Evolutionary conservation across 2,329 filamentous ascomycete genomes (phyloP), one percentile per base, ranked within the genome.

Genomic region (Fusarium kyushuense): DNA sequence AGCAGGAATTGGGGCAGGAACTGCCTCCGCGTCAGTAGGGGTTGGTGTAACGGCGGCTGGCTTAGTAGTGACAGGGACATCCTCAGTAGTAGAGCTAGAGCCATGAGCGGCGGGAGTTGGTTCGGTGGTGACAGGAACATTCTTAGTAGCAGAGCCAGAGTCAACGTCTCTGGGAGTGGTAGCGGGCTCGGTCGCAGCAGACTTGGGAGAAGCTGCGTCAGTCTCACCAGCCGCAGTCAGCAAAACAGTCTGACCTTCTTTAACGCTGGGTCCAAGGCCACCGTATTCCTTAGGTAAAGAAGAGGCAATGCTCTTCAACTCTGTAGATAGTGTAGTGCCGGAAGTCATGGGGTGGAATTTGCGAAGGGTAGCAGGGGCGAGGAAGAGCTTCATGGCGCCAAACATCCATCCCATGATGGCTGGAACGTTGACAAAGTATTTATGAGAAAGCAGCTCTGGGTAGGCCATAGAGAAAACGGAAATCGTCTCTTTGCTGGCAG

Each of bases 371-470:
- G 91, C 90, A 49, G 89, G 84, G 30, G 90, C 88, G 42, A 94
- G 83, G 77, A 94, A 90, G 19, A 92, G 80, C 82, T 93, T 94
- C 83, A 94, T 90, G 54, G 90, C 85, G 21, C 84, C 83, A 77
- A 92, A 94, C 76, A 94, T 87, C 85, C 94, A 97, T 58, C 93
- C 92, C 94, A 97, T 97, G 74, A 97, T 84, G 57, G 90, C 80
- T 0, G 95, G 95, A 8, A 97, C 93, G 75, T 97, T 97, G 81
- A 97, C 92, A 77, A 97, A 97, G 85, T 94, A 97, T 84, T 97
- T 97, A 82, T 95, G 83, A 10, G 75, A 65, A 25, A 97, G 86
- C 12, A 97, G 88, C 82, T 97, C 95, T 0, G 95, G 94, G 81
- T 97, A 97, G 70, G 92, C 92, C 71, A 87, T 89, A 52, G 90